phyloP scores from a whole-genome alignment of 2,329 filamentous ascomycete species.

The Beauveria sp. region DNA sequence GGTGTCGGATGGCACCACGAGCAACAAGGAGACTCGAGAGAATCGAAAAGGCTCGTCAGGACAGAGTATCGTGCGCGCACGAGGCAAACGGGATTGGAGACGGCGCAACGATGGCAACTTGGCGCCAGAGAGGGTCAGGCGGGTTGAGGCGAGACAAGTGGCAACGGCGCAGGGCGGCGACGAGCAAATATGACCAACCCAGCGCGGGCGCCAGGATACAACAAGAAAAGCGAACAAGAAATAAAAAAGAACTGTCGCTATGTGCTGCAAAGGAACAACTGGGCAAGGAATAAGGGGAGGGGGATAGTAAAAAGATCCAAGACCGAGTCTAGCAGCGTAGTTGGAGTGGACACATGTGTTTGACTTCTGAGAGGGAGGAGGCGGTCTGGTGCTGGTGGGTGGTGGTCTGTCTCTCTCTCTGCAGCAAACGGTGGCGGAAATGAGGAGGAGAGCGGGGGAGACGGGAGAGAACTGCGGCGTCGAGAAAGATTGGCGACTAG shows the following conservation, averaged over 20 bases:
- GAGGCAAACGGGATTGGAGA: constrained; percentile 1
- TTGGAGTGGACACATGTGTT: constrained; percentile 6
- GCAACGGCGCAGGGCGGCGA: neutral
- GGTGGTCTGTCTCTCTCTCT: neutral
- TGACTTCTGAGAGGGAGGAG: neutral
- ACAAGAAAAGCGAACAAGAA: neutral
- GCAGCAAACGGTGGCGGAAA: constrained; percentile 5
- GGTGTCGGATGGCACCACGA: neutral
- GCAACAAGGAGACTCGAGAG: neutral
- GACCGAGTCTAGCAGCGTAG: constrained; percentile 6
- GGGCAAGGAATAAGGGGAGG: neutral
- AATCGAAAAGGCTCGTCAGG: neutral
- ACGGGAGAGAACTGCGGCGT: neutral
- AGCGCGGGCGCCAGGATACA: neutral
- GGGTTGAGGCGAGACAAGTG: neutral
- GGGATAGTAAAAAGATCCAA: neutral
- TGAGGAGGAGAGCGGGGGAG: neutral
- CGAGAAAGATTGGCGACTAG: neutral
- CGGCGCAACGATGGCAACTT: neutral
- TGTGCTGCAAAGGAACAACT: neutral
- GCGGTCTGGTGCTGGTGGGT: neutral
- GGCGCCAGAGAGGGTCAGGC: neutral
- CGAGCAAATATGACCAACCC: neutral
- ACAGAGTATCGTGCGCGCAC: neutral
- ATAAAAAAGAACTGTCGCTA: neutral